A percentile compares a stretch with the other conserved stretches of the same genome.
Evolutionary conservation across 352 stramenopile species (phyloP).

Genomic region (Aphanomyces euteiches): DNA sequence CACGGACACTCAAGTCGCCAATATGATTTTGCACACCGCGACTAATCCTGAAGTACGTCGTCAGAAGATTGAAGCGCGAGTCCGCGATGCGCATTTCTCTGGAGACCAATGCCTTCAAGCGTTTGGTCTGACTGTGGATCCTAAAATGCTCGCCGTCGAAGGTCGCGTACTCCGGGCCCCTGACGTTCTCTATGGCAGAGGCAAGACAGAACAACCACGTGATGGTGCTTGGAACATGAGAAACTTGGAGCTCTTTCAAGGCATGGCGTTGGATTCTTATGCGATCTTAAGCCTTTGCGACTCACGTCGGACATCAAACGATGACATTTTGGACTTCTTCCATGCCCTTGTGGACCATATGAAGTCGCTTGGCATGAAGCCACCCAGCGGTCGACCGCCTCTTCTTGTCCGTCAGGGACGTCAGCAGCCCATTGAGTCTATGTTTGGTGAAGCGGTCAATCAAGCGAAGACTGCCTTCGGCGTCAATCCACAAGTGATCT

Average conservation of each 20-base stretch:
- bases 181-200: constrained; percentile 49
- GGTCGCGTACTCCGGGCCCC: constrained; percentile 48
- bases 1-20: constrained; percentile 72
- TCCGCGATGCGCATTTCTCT: constrained; percentile 54
- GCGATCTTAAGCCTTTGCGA: constrained; percentile 56
- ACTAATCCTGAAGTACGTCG: constrained; percentile 57
- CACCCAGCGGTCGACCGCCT: constrained; percentile 37
- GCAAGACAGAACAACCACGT: constrained; percentile 52
- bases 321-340: constrained; percentile 53
- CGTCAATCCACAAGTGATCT: constrained; percentile 45
- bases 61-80: constrained; percentile 52
- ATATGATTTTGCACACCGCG: constrained; percentile 75
- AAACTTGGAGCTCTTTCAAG: constrained; percentile 49
- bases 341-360: constrained; percentile 51
- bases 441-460: constrained; percentile 45
- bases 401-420: constrained; percentile 44
- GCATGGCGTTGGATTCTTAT: constrained; percentile 44
- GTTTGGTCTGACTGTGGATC: constrained; percentile 54
- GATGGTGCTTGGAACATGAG: constrained; percentile 73
- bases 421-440: constrained; percentile 37
- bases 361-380: constrained; percentile 53
- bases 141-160: constrained; percentile 51
- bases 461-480: constrained; percentile 38
- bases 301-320: constrained; percentile 35
- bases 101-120: constrained; percentile 48